These are phyloP conservation scores for Heterobasidion annosum DNA, from an alignment of 1,284 basidiomycete genomes.

Conservation along the genomic window DNA sequence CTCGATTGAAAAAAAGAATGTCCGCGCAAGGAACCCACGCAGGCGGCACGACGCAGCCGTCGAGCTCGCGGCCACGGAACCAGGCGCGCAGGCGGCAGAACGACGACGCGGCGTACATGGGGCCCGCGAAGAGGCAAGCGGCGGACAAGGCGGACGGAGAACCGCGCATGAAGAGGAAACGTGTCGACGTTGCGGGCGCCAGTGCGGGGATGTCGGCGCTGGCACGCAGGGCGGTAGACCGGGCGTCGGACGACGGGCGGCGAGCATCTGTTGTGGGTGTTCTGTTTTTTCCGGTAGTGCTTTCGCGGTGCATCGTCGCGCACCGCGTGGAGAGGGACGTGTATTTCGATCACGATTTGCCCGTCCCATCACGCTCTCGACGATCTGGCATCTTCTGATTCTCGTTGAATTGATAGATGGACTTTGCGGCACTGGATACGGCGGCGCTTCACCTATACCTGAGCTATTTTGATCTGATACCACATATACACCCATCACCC, in stretches of 20 bases:
- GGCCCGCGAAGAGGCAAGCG: conserved; percentile 51
- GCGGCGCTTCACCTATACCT: conserved; percentile 60
- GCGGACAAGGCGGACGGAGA: conserved; percentile 56
- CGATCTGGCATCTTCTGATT: neutral
- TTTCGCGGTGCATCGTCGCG: too few relatives aligned
- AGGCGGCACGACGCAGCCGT: conserved; percentile 22
- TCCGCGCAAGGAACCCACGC: too few relatives aligned
- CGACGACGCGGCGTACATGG: conserved; percentile 57
- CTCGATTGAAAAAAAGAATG: too few relatives aligned
- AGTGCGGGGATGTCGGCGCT: conserved; percentile 12
- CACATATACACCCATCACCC: conserved; percentile 61
- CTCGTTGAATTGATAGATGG: conserved; percentile 38
- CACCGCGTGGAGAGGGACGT: too few relatives aligned
- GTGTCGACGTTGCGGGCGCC: conserved; percentile 33
- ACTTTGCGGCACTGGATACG: conserved; percentile 57
- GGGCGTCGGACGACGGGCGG: conserved; percentile 13
- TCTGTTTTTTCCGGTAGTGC: neutral
- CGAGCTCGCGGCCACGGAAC: conserved; percentile 40
- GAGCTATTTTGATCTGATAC: conserved; percentile 58
- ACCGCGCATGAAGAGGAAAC: conserved; percentile 60
- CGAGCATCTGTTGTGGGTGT: conserved; percentile 1
- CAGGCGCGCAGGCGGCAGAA: conserved; percentile 49
- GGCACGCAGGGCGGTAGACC: conserved; percentile 11
- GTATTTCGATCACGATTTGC: too few relatives aligned
- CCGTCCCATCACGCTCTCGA: neutral